Evolutionary conservation across 2,329 filamentous ascomycete genomes (phyloP), one percentile per base, ranked within the genome.

Genomic region (Aspergillus phoenicis): DNA sequence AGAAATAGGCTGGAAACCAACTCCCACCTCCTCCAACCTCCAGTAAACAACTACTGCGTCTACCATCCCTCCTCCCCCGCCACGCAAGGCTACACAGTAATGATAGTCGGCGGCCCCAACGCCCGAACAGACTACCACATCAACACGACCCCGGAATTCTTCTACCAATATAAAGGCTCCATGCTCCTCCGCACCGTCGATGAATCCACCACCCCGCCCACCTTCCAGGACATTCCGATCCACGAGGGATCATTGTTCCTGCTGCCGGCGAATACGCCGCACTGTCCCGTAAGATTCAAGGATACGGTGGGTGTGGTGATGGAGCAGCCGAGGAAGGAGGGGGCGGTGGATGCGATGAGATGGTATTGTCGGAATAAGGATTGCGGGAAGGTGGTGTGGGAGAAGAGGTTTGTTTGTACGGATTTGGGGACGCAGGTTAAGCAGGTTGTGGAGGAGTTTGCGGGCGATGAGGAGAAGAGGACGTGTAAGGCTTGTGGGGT

Each of bases 51-150:
- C 81, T 96, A 95, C 82, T 97, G 93, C 80, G 91, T 98, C 71
- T 96, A 97, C 81, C 90, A 96, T 75, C 74, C 75, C 3, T 76
- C 77, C 41, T 74, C 72, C 5, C 71, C 74, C 82, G 91, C 94
- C 66, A 95, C 97, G 63, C 91, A 93, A 73, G 95, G 95, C 30
- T 93, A 96, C 76, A 98, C 97, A 72, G 93, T 93, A 64, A 81
- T 81, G 90, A 93, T 97, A 70, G 93, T 99, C 64, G 95, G 95
- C 74, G 95, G 95, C 11, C 95, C 95, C 71, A 98, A 98, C 78
- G 91, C 91, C 63, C 88, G 95, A 66, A 97, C 93, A 59, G 95
- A 98, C 83, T 99, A 97, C 83, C 95, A 98, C 84, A 94, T 98
- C 85, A 98, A 98, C 83, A 83, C 88, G 70, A 98, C 94, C 0